These are phyloP conservation scores for Thozetella sp. DNA, from an alignment of 495 filamentous ascomycete species.

Conservation along the genomic window DNA sequence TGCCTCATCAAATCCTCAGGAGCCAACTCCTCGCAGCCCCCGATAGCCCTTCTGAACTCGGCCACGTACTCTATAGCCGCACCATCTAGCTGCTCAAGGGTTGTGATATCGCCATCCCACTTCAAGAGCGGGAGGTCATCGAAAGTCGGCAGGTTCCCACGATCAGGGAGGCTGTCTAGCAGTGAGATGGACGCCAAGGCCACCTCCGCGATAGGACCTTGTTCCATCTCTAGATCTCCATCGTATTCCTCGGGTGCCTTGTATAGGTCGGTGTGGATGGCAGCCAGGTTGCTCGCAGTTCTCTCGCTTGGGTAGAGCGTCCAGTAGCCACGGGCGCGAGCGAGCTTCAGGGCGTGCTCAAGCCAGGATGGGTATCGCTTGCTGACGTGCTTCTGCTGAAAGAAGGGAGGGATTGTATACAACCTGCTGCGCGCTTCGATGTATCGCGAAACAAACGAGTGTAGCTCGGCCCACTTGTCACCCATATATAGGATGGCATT, in stretches of 20 bases:
- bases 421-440: constrained; percentile 12
- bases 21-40: constrained; percentile 31
- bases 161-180: constrained; percentile 35
- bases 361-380: constrained; percentile 74
- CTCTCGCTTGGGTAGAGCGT: constrained; percentile 69
- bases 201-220: constrained; percentile 19
- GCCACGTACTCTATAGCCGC: constrained; percentile 37
- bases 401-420: constrained; percentile 24
- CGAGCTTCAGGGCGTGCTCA: constrained; percentile 74
- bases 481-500: constrained; percentile 81
- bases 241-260: constrained; percentile 70
- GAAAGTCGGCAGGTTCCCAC: constrained; percentile 32
- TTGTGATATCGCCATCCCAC: constrained; percentile 39
- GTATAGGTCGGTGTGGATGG: constrained; percentile 74
- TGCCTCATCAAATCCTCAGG: constrained; percentile 16
- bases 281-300: constrained; percentile 54
- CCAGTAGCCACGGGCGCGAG: constrained; percentile 71
- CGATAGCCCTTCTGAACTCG: constrained; percentile 38
- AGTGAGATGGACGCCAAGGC: constrained; percentile 25
- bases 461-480: constrained; percentile 80
- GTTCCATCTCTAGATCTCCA: constrained; percentile 18
- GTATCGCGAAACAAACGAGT: constrained; percentile 65
- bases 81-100: constrained; percentile 29
- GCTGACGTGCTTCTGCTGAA: constrained; percentile 52
- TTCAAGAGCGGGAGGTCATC: constrained; percentile 36